Percentiles rank a stretch among this genome's conserved stretches.
phyloP scores from a whole-genome alignment of 2,329 filamentous ascomycete species.

The Gaeumannomyces sp. region DNA sequence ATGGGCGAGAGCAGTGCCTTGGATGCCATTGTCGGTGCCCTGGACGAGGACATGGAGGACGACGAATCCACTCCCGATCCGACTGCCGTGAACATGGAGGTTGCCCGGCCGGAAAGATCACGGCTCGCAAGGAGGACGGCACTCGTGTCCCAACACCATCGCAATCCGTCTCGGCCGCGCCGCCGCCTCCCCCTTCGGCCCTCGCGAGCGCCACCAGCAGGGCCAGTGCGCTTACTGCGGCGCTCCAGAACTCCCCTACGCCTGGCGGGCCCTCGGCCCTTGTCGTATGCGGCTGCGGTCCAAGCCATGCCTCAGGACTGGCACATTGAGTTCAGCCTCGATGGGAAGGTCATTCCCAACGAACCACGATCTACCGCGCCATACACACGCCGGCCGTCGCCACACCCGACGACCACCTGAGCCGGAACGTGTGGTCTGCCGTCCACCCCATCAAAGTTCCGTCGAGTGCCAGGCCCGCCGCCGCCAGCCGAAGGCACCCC shows the following conservation, averaged over 20 bases:
- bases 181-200: constrained; percentile 14
- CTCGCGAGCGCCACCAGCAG: constrained; percentile 31
- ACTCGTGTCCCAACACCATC: constrained; percentile 79
- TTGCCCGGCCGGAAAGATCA: constrained; percentile 81
- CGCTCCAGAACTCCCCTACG: constrained; percentile 38
- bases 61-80: constrained; percentile 68
- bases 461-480: constrained; percentile 68
- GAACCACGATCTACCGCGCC: constrained; percentile 96
- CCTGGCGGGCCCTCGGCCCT: constrained; percentile 51
- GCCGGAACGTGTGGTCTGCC: constrained; percentile 80
- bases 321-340: constrained; percentile 93
- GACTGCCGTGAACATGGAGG: constrained; percentile 84
- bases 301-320: constrained; percentile 82
- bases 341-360: constrained; percentile 75
- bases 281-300: constrained; percentile 80
- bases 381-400: constrained; percentile 59
- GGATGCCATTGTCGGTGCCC: constrained; percentile 82
- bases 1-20: constrained; percentile 62
- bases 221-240: constrained; percentile 30
- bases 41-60: constrained; percentile 79
- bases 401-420: constrained; percentile 55
- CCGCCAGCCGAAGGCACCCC: constrained; percentile 66
- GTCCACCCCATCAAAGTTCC: constrained; percentile 91
- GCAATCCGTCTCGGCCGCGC: constrained; percentile 31
- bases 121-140: constrained; percentile 86